phyloP scores from a whole-genome alignment of 140 eudicot genomes.

The Bidens hawaiensis region DNA sequence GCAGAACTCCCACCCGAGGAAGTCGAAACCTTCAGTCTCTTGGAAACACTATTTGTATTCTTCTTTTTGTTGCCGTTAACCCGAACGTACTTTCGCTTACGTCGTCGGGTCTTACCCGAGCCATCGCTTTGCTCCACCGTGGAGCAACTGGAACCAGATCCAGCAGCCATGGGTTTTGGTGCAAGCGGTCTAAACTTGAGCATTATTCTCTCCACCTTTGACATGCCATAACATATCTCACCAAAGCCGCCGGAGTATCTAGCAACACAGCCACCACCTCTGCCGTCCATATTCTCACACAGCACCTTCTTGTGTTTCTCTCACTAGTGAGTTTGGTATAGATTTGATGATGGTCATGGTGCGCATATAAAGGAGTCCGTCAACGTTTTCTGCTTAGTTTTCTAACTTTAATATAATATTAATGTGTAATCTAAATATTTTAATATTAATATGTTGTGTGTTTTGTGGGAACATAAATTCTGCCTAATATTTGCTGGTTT shows the following conservation, averaged over 20 bases:
- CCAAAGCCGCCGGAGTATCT: not conserved
- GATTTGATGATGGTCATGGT: constrained; percentile 1
- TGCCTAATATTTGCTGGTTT: too few relatives aligned
- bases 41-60: not conserved
- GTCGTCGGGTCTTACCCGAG: constrained; percentile 17
- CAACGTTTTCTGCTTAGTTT: not conserved
- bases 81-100: constrained; percentile 49
- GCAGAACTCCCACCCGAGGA: constrained; percentile 14
- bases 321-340: constrained; percentile 1
- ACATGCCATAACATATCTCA: constrained; percentile 29
- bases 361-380: constrained; percentile 21
- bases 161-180: constrained; percentile 55
- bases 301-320: constrained; percentile 8
- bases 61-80: not conserved
- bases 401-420: not conserved
- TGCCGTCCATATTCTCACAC: constrained; percentile 33
- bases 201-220: constrained; percentile 66
- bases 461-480: too few relatives aligned
- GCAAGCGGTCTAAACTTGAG: constrained; percentile 78
- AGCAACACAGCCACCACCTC: constrained; percentile 56
- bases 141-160: constrained; percentile 33
- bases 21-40: constrained; percentile 21
- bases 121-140: constrained; percentile 22
- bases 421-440: too few relatives aligned
- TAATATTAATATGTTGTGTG: too few relatives aligned